Evolutionary conservation across 163 green algal genomes (phyloP), one percentile per base, ranked within the genome.

Genomic region (Chloromonas sp.): DNA sequence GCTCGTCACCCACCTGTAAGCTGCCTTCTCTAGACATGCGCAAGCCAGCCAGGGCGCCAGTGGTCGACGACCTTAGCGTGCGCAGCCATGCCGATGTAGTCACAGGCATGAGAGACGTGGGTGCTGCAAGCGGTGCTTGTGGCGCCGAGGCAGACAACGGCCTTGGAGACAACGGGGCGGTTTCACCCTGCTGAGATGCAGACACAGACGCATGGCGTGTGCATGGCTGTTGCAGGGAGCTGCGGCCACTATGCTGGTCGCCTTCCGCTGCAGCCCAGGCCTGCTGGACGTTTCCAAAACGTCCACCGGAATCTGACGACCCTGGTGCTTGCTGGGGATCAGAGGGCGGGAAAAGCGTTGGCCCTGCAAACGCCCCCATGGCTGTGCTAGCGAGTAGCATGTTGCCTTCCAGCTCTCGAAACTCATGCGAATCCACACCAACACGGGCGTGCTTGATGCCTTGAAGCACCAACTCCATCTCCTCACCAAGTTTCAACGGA

Each of bases 401-500:
- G 71, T 71, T 62, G 59, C 81, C 81, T 60, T 79, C 88, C 36
- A 89, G 70, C 81, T 92, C 86, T 0, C 76, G 66, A 70, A 90
- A 92, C 79, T 92, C 86, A 2, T 86, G 81, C 3, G 84, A 89
- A 59, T 92, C 88, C n/a, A 92, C 62, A 36, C 88, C 88, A 36
- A 92, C 88, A 3, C 88, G 85, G 11, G 88, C 88, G 60, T 88
- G 86, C 78, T 92, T 92, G 61, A 92, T 90, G 76, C 84, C 86
- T 15, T 81, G 79, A 3, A 76, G 57, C 36, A 92, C 88, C 58
- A 92, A 14, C 0, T 74, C 78, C 15, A 89, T 70, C 85, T 92
- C 88, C 8, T 81, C 84, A 0, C 60, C 83, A 36, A 36, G 36
- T 36, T 36, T 36, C 36, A 36, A 36, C 36, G 36, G 36, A 36